phyloP scores from a whole-genome alignment of 2,329 filamentous ascomycete genomes.

The Hypoxylon sp. region DNA sequence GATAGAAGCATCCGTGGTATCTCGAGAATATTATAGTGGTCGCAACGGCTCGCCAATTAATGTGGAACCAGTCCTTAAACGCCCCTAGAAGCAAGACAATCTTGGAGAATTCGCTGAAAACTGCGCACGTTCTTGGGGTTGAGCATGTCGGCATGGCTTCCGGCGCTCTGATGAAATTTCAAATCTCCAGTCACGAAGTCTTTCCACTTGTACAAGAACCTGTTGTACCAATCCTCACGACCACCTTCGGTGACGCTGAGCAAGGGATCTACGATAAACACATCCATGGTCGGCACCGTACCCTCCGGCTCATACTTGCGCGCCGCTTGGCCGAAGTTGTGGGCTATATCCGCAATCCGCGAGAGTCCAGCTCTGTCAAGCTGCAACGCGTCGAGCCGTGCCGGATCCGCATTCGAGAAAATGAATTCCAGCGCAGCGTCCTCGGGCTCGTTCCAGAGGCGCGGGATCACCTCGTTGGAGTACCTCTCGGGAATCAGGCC shows the following conservation, averaged over 20 bases:
- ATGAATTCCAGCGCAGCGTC: conserved; percentile 15
- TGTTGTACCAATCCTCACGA: conserved; percentile 54
- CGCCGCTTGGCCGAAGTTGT: conserved; percentile 55
- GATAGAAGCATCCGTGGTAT: neutral
- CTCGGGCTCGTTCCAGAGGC: conserved; percentile 12
- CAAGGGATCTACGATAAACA: conserved; percentile 56
- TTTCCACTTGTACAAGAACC: conserved; percentile 50
- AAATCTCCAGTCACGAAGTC: conserved; percentile 50
- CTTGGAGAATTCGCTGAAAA: conserved; percentile 13
- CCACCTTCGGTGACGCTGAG: conserved; percentile 46
- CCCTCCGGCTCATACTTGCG: conserved; percentile 62
- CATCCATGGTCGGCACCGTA: conserved; percentile 56
- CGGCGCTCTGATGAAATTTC: conserved; percentile 17
- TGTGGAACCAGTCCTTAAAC: neutral
- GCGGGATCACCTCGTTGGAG: conserved; percentile 30
- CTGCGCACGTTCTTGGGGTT: conserved; percentile 12
- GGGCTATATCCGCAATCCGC: conserved; percentile 54
- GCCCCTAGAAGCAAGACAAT: conserved; percentile 3
- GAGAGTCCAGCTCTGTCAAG: conserved; percentile 11
- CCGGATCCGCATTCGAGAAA: conserved; percentile 43
- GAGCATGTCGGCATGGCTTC: conserved; percentile 17
- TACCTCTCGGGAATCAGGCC: conserved; percentile 55
- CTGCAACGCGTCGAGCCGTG: conserved; percentile 52
- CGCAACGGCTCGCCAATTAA: too few relatives aligned
- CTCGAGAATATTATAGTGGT: neutral